Base-by-base conservation (phyloP, 2,329 filamentous ascomycete species). In the Zymoseptoria ardabiliae region DNA sequence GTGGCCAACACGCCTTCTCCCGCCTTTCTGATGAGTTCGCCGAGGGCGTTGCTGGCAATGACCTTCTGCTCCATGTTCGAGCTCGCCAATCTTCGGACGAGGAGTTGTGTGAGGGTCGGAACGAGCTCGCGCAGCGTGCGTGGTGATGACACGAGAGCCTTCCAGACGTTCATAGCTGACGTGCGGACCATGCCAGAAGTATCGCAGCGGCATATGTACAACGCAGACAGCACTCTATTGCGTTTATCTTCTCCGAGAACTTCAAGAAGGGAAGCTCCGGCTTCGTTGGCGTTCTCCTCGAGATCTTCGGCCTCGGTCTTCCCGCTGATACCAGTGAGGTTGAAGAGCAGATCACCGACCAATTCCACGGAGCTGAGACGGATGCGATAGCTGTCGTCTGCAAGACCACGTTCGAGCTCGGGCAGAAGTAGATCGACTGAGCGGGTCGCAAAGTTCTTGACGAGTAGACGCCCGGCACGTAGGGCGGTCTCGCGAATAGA, bases 61-160 rank as follows among this genome's bases (percentile, higher is more conserved):
- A 96, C 89, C 79, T 97, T 97, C 75, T 99, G 94, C 74, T 99
- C 94, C 87, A 96, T 92, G 71, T 97, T 97, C 52, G 92, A 89
- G 73, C 92, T 97, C 63, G 91, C 94, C 67, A 99, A 83, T 54
- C 94, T 89, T 61, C 90, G 86, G 72, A 99, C 97, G 68, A 99
- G 88, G 64, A 99, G 85, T 73, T 97, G 92, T 5, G 91, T 96
- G 61, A 99, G 86, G 1, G 91, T 97, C 51, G 94, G 93, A 53
- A 97, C 88, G 70, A 99, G 84, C 72, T 99, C 94, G 78, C 96
- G 96, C 70, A 99, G 85, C 13, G 90, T 97, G 66, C 87, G 87
- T 30, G 94, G 94, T 61, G 89, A 93, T 59, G 93, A 90, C 53
- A 99, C 94, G 70, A 97, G 81, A 61, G 92, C 92, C 78, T 99